These are phyloP conservation scores for Cryphonectria naterciae DNA, from an alignment of 2,329 filamentous ascomycete species.

Conservation along the genomic window DNA sequence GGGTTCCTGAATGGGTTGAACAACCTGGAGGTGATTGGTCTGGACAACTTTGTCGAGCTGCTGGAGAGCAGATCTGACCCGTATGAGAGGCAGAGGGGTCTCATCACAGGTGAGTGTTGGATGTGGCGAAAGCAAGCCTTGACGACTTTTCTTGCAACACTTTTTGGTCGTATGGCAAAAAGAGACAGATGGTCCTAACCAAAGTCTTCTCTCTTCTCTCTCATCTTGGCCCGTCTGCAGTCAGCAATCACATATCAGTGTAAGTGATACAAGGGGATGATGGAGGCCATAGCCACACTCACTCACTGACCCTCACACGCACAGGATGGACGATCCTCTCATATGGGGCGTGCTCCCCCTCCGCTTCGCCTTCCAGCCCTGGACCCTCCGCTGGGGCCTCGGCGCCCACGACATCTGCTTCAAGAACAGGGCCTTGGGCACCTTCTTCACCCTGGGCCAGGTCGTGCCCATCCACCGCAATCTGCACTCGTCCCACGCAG, in stretches of 20 bases:
- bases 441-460: constrained; percentile 89
- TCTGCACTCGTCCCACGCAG: constrained; percentile 77
- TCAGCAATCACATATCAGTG: constrained; percentile 89
- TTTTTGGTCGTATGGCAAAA: not conserved
- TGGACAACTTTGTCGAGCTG: constrained; percentile 74
- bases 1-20: constrained; percentile 77
- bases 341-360: constrained; percentile 89
- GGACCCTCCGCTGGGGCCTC: constrained; percentile 84
- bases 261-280: constrained; percentile 54
- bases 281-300: not conserved
- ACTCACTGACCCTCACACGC: constrained; percentile 44
- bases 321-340: constrained; percentile 88
- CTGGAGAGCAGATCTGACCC: constrained; percentile 74
- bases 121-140: too few relatives aligned
- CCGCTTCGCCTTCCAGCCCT: constrained; percentile 70
- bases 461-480: constrained; percentile 86
- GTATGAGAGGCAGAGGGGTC: constrained; percentile 69
- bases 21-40: constrained; percentile 74
- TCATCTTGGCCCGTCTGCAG: constrained; percentile 47
- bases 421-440: constrained; percentile 72
- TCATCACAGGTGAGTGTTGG: constrained; percentile 73
- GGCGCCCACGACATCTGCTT: constrained; percentile 97
- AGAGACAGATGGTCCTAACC: not conserved
- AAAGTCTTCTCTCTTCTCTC: not conserved
- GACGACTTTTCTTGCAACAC: too few relatives aligned